These are phyloP conservation scores for Rhizopogon vinicolor DNA, from an alignment of 768 basidiomycete genomes.

Conservation along the genomic window DNA sequence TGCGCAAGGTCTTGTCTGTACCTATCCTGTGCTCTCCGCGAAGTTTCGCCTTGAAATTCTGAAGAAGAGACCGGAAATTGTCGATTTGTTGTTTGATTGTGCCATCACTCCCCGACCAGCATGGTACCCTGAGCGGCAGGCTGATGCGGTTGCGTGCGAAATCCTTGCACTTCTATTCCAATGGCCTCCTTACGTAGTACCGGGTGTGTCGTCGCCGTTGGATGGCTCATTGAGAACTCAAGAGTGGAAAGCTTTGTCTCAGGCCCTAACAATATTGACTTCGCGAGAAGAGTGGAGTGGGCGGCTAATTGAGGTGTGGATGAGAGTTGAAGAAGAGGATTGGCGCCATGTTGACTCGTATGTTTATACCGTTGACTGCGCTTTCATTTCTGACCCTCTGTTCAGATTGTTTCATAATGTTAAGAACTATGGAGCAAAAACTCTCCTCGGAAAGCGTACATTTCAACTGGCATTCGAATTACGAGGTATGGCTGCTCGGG, in stretches of 20 bases:
- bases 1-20: conserved; percentile 8
- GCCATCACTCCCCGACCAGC: conserved; percentile 15
- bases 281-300: conserved; percentile 18
- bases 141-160: conserved; percentile 19
- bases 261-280: conserved; percentile 16
- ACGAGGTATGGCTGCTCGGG: conserved; percentile 7
- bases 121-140: conserved; percentile 25
- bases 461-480: conserved; percentile 17
- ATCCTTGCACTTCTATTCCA: conserved; percentile 18
- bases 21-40: conserved; percentile 1
- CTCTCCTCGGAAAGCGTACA: conserved; percentile 1
- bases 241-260: conserved; percentile 12
- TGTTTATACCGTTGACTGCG: background rate
- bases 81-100: conserved; percentile 16
- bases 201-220: conserved; percentile 11
- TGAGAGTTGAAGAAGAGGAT: conserved; percentile 20
- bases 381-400: background rate
- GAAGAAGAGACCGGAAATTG: conserved; percentile 7
- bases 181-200: conserved; percentile 11
- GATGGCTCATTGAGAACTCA: conserved; percentile 8
- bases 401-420: conserved; percentile 13
- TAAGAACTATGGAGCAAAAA: conserved; percentile 14
- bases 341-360: conserved; percentile 14
- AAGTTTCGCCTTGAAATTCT: conserved; percentile 11
- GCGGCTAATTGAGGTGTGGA: conserved; percentile 17